These are phyloP conservation scores for Backusella macrospora DNA, from an alignment of 192 early-diverging fungal species.

Conservation along the genomic window DNA sequence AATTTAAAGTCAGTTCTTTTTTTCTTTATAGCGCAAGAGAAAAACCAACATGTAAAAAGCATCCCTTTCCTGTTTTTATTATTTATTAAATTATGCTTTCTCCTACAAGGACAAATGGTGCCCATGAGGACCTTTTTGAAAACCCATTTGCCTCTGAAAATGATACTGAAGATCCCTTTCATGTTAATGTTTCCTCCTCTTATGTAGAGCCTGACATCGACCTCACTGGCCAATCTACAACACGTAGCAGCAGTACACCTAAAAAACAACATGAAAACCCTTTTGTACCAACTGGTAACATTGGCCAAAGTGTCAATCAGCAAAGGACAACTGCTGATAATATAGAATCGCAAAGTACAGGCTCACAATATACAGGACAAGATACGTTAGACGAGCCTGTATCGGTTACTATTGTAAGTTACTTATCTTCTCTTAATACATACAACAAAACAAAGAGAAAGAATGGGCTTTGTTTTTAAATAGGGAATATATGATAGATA, in stretches of 20 bases:
- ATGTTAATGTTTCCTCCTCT: background rate
- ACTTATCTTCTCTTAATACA: too few relatives aligned
- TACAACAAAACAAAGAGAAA: background rate
- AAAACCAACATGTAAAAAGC: background rate
- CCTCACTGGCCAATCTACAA: slow-evolving; percentile 35
- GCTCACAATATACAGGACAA: slow-evolving; percentile 28
- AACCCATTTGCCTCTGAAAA: slow-evolving; percentile 26
- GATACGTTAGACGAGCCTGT: slow-evolving; percentile 98
- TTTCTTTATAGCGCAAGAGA: background rate
- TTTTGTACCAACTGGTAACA: slow-evolving; percentile 24
- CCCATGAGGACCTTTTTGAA: slow-evolving; percentile 21
- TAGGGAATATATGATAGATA: slow-evolving; percentile 46
- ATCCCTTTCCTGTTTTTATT: background rate
- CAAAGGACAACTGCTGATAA: background rate
- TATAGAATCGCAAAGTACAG: background rate
- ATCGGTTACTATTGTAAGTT: slow-evolving; percentile 80
- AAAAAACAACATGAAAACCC: slow-evolving; percentile 16
- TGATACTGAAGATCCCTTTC: background rate
- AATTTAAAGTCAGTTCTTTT: background rate
- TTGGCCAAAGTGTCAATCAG: slow-evolving; percentile 13
- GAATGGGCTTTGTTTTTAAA: background rate
- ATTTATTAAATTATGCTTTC: slow-evolving; percentile 23
- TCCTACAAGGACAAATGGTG: slow-evolving; percentile 22
- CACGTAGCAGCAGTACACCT: background rate
- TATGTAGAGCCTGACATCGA: slow-evolving; percentile 39